phyloP scores from a whole-genome alignment of 1,284 basidiomycete genomes.

The Sanghuangporus weigelae region DNA sequence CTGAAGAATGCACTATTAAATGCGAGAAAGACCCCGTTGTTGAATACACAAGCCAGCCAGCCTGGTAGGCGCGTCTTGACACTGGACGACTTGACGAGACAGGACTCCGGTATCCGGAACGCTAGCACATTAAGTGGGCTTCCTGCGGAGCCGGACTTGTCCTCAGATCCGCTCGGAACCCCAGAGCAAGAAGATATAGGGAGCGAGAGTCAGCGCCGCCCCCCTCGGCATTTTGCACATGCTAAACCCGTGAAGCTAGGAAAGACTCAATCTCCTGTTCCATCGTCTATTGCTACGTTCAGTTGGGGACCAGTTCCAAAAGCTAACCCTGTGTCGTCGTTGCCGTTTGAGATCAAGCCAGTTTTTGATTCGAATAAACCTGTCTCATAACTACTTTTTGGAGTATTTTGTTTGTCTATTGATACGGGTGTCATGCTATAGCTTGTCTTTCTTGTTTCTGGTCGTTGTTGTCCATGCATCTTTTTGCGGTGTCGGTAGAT shows the following conservation, averaged over 20 bases:
- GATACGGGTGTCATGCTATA: too few species aligned
- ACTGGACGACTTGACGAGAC: conserved; percentile 31
- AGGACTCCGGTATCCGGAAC: neutral
- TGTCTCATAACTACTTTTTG: neutral
- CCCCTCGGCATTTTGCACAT: conserved; percentile 11
- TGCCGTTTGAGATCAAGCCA: conserved; percentile 19
- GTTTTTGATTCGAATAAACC: neutral
- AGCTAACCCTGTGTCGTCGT: conserved; percentile 17
- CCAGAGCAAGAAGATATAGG: neutral
- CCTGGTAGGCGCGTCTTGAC: conserved; percentile 36
- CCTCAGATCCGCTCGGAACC: neutral
- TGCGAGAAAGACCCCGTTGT: conserved; percentile 54
- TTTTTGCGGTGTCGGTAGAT: too few species aligned
- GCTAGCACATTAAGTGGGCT: neutral
- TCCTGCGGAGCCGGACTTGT: neutral
- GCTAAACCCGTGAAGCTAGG: conserved; percentile 17
- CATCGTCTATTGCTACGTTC: conserved; percentile 17
- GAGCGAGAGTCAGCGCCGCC: conserved; percentile 7
- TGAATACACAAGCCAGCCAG: conserved; percentile 50
- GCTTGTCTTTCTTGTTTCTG: too few species aligned
- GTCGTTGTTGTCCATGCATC: too few species aligned
- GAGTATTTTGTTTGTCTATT: neutral
- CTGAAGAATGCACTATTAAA: conserved; percentile 65
- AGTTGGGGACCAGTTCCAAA: conserved; percentile 24
- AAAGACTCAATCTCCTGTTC: conserved; percentile 2